These are phyloP conservation scores for Phialocephala sp. DNA, from an alignment of 2,329 filamentous ascomycete species.

Conservation along the genomic window DNA sequence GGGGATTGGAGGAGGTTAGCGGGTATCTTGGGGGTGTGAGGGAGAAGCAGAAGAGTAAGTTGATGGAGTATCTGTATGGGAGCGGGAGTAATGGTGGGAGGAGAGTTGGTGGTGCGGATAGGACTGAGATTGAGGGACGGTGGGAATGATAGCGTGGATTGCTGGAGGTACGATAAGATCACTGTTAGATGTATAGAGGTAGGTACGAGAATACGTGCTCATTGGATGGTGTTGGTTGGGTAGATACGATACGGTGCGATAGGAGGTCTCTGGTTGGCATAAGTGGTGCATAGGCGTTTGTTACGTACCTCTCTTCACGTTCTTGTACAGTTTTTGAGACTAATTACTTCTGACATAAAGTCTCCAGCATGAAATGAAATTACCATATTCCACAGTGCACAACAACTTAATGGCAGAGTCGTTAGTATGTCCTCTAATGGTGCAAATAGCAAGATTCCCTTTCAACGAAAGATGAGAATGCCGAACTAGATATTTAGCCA, in stretches of 20 bases:
- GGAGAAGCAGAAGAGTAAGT: slow-evolving; percentile 79
- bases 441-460: no score
- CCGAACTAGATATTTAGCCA: no score
- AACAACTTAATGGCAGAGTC: no score
- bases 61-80: slow-evolving; percentile 80
- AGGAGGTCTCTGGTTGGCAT: neutral
- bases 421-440: no score
- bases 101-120: slow-evolving; percentile 21
- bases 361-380: neutral
- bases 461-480: no score
- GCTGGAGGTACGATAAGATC: neutral
- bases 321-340: slow-evolving; percentile 3
- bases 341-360: slow-evolving; percentile 1
- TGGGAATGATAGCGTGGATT: slow-evolving; percentile 17
- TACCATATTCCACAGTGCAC: neutral
- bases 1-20: slow-evolving; percentile 80
- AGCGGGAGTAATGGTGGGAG: slow-evolving; percentile 35
- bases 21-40: slow-evolving; percentile 77
- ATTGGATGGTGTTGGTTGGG: slow-evolving; percentile 1
- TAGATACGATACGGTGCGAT: neutral
- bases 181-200: slow-evolving; percentile 2
- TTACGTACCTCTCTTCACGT: neutral
- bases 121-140: slow-evolving; percentile 15
- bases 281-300: slow-evolving; percentile 4
- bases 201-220: neutral